These are phyloP conservation scores for Botrytis pseudocinerea DNA, from an alignment of 2,329 filamentous ascomycete genomes.

Conservation along the genomic window DNA sequence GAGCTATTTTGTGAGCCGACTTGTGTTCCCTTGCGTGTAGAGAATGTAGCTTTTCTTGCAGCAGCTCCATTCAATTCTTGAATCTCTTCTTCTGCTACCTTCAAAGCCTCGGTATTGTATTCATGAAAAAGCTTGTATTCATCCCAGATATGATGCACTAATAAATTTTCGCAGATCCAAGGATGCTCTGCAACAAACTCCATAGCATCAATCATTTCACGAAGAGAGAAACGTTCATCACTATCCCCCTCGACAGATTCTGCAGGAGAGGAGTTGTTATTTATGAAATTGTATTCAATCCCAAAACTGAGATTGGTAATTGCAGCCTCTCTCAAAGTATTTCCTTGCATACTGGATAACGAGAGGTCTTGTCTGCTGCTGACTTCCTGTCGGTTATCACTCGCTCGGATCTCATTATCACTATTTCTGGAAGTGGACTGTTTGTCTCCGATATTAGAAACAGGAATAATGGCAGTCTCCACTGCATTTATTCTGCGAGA, in stretches of 20 bases:
- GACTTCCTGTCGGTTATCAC: background rate
- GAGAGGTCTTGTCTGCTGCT: background rate
- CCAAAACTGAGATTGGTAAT: no score
- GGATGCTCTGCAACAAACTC: slow-evolving; percentile 9
- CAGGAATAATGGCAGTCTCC: background rate
- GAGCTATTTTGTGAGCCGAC: no score
- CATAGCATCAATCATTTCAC: slow-evolving; percentile 16
- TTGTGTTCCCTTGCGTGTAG: background rate
- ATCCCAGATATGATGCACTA: slow-evolving; percentile 2
- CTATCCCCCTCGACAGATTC: background rate
- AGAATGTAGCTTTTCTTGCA: background rate
- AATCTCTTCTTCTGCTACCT: background rate
- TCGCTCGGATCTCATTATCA: background rate
- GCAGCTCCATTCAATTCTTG: background rate
- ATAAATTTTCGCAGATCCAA: background rate
- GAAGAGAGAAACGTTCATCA: background rate
- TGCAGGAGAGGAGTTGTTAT: background rate
- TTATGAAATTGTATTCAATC: background rate
- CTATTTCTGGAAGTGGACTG: background rate
- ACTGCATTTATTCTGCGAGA: background rate
- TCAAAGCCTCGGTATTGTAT: background rate
- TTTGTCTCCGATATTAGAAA: background rate
- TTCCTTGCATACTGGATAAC: background rate
- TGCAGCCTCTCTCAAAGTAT: background rate
- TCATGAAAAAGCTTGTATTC: slow-evolving; percentile 14